Percentiles rank a stretch among this genome's conserved stretches.
These are phyloP conservation scores for Tuctoria greenei DNA, from an alignment of 176 grass and related monocot species.

Conservation along the genomic window DNA sequence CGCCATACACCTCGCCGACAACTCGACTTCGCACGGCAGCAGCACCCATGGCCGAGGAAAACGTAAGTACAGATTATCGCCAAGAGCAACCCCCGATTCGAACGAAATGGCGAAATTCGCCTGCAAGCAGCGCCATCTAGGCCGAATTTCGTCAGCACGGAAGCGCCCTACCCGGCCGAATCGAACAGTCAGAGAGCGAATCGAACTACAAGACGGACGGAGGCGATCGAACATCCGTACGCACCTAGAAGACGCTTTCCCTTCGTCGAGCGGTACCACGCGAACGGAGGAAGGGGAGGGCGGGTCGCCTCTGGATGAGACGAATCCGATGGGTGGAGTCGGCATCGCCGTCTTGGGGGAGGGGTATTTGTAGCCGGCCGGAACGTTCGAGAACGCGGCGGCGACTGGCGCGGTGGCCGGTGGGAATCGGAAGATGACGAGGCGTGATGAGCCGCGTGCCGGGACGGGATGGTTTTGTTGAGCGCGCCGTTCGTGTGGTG, in stretches of 20 bases:
- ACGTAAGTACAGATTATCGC: neutral
- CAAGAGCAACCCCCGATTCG: neutral
- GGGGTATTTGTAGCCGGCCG: neutral
- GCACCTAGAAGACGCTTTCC: constrained; percentile 1
- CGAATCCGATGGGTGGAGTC: neutral
- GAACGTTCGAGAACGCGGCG: constrained; percentile 31
- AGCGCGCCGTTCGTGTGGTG: too few relatives aligned
- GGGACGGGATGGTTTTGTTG: too few relatives aligned
- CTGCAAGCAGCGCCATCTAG: neutral
- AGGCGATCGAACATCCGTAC: neutral
- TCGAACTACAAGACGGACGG: neutral
- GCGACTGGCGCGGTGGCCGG: neutral
- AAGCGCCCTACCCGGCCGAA: neutral
- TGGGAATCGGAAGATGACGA: neutral
- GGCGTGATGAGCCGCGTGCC: neutral
- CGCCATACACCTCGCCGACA: neutral
- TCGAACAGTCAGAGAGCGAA: neutral
- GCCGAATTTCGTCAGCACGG: neutral
- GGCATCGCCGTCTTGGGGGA: neutral
- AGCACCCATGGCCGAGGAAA: neutral
- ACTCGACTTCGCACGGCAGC: neutral
- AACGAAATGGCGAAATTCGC: neutral
- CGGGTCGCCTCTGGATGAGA: neutral
- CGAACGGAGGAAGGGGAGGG: neutral
- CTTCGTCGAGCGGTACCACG: neutral